These are phyloP conservation scores for Yamadazyma atmosphaerica DNA, from an alignment of 1,139 yeast species.

Conservation along the genomic window DNA sequence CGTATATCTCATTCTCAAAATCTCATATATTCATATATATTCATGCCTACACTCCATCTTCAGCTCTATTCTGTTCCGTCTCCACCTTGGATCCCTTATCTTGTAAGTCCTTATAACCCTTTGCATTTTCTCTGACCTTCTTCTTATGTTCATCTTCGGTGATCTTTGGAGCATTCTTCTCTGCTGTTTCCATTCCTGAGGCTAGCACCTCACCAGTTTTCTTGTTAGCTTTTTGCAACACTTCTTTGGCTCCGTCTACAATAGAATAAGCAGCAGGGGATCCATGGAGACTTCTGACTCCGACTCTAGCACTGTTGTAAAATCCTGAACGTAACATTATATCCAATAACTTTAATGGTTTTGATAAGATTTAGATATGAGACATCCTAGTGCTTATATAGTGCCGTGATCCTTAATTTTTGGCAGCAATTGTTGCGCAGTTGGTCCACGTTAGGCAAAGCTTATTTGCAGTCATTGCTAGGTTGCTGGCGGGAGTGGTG, in stretches of 20 bases:
- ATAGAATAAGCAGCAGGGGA: slow-evolving; percentile 22
- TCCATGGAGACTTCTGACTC: slow-evolving; percentile 10
- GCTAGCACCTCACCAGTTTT: slow-evolving; percentile 39
- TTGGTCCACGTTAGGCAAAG: slow-evolving; percentile 6
- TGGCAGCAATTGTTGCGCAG: slow-evolving; percentile 7
- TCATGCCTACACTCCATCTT: slow-evolving; percentile 30
- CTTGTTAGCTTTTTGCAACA: slow-evolving; percentile 33
- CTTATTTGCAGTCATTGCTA: slow-evolving; percentile 2
- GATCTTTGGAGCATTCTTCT: slow-evolving; percentile 20
- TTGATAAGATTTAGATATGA: slow-evolving; percentile 1
- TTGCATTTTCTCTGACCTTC: slow-evolving; percentile 24
- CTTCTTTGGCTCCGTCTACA: slow-evolving; percentile 36
- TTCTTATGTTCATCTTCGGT: slow-evolving; percentile 18
- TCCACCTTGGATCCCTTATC: slow-evolving; percentile 46
- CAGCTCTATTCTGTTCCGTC: slow-evolving; percentile 47
- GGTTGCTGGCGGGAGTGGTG: background rate
- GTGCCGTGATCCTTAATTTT: slow-evolving; percentile 1
- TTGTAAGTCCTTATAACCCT: slow-evolving; percentile 40
- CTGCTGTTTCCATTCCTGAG: slow-evolving; percentile 33
- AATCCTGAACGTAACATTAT: slow-evolving; percentile 15
- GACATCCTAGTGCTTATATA: background rate
- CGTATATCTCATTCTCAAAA: too few relatives aligned
- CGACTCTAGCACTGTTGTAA: slow-evolving; percentile 9
- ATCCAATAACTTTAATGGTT: background rate
- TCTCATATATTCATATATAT: background rate